These are phyloP conservation scores for Ceratocystis destructans DNA, from an alignment of 2,329 filamentous ascomycete species.

Conservation along the genomic window DNA sequence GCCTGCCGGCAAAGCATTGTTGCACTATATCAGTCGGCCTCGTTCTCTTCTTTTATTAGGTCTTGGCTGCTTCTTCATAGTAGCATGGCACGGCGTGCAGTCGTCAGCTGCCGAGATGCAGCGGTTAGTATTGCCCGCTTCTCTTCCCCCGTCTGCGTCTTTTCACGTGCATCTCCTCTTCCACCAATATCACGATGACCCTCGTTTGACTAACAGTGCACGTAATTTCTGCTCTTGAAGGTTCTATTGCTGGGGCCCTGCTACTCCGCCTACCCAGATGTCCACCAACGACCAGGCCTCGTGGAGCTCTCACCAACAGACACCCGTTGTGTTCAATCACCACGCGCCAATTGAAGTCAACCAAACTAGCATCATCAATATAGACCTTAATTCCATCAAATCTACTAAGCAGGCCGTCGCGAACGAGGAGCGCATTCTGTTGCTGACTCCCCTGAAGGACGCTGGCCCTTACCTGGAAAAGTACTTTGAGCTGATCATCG, in stretches of 20 bases:
- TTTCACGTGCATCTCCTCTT: neutral
- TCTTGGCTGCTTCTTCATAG: conserved; percentile 53
- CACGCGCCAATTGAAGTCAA: conserved; percentile 80
- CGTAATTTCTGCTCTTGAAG: conserved; percentile 33
- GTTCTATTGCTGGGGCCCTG: conserved; percentile 94
- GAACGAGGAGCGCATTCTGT: conserved; percentile 78
- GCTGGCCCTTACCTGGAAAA: conserved; percentile 68
- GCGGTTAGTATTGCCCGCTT: conserved; percentile 45
- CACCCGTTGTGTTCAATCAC: conserved; percentile 92
- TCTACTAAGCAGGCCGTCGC: conserved; percentile 65
- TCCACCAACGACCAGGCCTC: conserved; percentile 75
- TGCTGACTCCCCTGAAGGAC: conserved; percentile 86
- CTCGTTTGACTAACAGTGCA: neutral
- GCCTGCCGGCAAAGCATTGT: conserved; percentile 60
- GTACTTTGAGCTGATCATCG: conserved; percentile 83
- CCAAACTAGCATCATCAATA: conserved; percentile 58
- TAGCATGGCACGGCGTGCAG: conserved; percentile 80
- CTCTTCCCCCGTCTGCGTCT: neutral
- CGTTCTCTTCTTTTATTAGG: conserved; percentile 64
- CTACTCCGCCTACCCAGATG: conserved; percentile 95
- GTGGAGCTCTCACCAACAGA: conserved; percentile 80
- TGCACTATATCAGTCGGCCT: conserved; percentile 58
- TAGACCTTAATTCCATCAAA: conserved; percentile 73
- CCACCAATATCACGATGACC: neutral
- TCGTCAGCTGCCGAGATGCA: conserved; percentile 76